Conservation (phyloP, 2,329 filamentous ascomycete genomes). For the Triangularia setosa region DNA sequence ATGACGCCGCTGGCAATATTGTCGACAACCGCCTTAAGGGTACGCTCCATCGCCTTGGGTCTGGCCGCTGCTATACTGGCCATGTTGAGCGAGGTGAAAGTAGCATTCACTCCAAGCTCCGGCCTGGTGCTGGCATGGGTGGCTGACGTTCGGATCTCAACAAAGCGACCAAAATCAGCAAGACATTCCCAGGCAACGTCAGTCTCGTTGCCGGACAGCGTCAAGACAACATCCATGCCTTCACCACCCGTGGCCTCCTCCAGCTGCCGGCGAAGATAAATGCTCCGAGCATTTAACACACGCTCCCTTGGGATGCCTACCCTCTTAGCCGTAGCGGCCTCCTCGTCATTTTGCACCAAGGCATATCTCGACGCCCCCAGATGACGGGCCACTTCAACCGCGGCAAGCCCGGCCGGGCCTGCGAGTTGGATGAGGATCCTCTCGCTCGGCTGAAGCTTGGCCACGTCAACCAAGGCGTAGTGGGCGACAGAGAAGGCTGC, state of each 20-base stretch:
- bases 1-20: slow-evolving; percentile 13
- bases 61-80: slow-evolving; percentile 13
- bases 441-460: slow-evolving; percentile 20
- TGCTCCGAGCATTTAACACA: slow-evolving; percentile 21
- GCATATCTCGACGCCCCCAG: slow-evolving; percentile 19
- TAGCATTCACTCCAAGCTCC: slow-evolving; percentile 20
- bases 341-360: slow-evolving; percentile 17
- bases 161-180: slow-evolving; percentile 23
- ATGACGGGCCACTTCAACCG: slow-evolving; percentile 18
- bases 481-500: slow-evolving; percentile 18
- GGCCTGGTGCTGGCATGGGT: slow-evolving; percentile 12
- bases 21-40: slow-evolving; percentile 17
- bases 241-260: slow-evolving; percentile 16
- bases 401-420: slow-evolving; percentile 21
- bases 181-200: slow-evolving; percentile 23
- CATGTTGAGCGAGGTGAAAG: slow-evolving; percentile 23
- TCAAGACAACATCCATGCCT: slow-evolving; percentile 22
- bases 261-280: slow-evolving; percentile 20
- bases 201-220: slow-evolving; percentile 16
- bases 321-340: slow-evolving; percentile 12
- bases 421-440: slow-evolving; percentile 24
- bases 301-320: slow-evolving; percentile 11
- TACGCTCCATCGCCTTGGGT: slow-evolving; percentile 17
- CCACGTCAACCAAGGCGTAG: slow-evolving; percentile 20
- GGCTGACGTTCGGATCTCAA: slow-evolving; percentile 21